These are phyloP conservation scores for Cytauxzoon felis DNA, from an alignment of 169 alveolate species.

Conservation along the genomic window DNA sequence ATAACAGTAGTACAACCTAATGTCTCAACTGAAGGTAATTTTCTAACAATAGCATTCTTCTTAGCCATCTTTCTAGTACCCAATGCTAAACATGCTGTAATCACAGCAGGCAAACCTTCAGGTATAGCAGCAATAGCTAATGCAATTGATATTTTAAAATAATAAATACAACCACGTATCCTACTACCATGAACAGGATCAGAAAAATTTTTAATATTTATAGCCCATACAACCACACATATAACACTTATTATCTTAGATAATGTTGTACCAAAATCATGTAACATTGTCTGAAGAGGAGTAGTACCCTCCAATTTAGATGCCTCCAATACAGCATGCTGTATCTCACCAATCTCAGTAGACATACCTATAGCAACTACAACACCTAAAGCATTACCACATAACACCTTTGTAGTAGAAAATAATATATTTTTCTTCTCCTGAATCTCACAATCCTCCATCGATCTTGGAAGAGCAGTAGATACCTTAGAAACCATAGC, in stretches of 20 bases:
- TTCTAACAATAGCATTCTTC: slow-evolving; percentile 94
- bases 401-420: slow-evolving; percentile 90
- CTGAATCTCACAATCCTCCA: slow-evolving; percentile 77
- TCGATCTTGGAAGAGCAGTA: slow-evolving; percentile 62
- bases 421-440: slow-evolving; percentile 85
- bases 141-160: slow-evolving; percentile 97
- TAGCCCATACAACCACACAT: slow-evolving; percentile 94
- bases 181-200: slow-evolving; percentile 95
- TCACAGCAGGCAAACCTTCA: slow-evolving; percentile 99
- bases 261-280: slow-evolving; percentile 90
- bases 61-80: slow-evolving; percentile 96
- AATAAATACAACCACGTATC: slow-evolving; percentile 93
- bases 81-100: slow-evolving; percentile 97
- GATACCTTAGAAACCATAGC: slow-evolving; percentile 81
- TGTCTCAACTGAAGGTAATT: slow-evolving; percentile 95
- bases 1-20: slow-evolving; percentile 98
- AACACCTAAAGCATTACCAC: slow-evolving; percentile 91
- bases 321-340: slow-evolving; percentile 92
- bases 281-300: slow-evolving; percentile 94
- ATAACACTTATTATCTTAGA: slow-evolving; percentile 88
- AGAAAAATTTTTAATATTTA: slow-evolving; percentile 91
- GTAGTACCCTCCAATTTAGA: slow-evolving; percentile 89
- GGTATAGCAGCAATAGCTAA: slow-evolving; percentile 99
- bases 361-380: slow-evolving; percentile 96
- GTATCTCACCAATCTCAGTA: slow-evolving; percentile 97